These are phyloP conservation scores for Aspergillus bertholletiae DNA, from an alignment of 495 filamentous ascomycete genomes.

Conservation along the genomic window DNA sequence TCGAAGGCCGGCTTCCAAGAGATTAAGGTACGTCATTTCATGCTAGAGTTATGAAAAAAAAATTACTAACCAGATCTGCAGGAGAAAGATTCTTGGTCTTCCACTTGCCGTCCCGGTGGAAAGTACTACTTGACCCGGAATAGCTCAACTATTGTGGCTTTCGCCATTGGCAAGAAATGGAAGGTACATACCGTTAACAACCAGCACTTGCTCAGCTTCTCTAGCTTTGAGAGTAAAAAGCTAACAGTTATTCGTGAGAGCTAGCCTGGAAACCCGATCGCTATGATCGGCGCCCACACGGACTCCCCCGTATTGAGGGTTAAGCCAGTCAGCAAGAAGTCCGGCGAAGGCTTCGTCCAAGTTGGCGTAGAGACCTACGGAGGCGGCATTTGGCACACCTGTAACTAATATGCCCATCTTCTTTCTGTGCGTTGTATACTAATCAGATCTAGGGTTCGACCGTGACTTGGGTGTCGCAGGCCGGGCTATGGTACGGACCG, in stretches of 20 bases:
- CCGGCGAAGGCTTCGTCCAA: constrained; percentile 83
- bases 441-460: constrained; percentile 71
- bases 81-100: constrained; percentile 88
- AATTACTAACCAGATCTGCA: constrained; percentile 23
- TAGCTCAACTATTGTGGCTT: constrained; percentile 88
- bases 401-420: constrained; percentile 24
- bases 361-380: constrained; percentile 97
- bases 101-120: constrained; percentile 75
- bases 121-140: constrained; percentile 97
- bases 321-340: constrained; percentile 91
- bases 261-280: constrained; percentile 84
- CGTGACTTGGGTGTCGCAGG: constrained; percentile 90
- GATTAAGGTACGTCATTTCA: constrained; percentile 56
- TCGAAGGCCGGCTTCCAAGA: constrained; percentile 78
- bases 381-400: constrained; percentile 71
- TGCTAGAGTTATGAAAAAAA: neutral
- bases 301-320: constrained; percentile 88
- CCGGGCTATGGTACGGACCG: constrained; percentile 73
- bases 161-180: constrained; percentile 91
- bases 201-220: neutral
- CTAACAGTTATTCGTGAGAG: neutral
- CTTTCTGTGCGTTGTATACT: constrained; percentile 1
- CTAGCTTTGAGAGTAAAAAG: neutral
- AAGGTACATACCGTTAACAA: constrained; percentile 41
- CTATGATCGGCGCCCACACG: constrained; percentile 95